A percentile compares a stretch with the other conserved stretches of the same genome.
Conservation (phyloP, 2,329 filamentous ascomycete genomes). For the Fusarium hainanense region DNA sequence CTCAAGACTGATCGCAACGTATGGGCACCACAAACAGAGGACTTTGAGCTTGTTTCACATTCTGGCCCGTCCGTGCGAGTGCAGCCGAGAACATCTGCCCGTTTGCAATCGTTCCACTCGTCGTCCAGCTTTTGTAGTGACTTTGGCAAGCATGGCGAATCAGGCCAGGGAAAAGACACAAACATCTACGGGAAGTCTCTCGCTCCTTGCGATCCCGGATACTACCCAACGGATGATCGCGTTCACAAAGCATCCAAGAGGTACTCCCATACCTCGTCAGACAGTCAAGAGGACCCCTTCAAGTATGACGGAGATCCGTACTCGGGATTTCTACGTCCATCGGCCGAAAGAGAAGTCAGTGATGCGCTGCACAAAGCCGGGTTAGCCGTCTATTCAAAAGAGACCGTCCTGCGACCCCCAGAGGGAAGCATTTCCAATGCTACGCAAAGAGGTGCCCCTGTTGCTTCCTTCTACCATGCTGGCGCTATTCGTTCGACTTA, state of each 20-base stretch:
- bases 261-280: slow-evolving; percentile 49
- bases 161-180: slow-evolving; percentile 9
- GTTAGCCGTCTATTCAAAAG: slow-evolving; percentile 34
- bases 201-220: not conserved
- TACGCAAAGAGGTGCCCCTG: slow-evolving; percentile 9
- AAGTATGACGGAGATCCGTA: slow-evolving; percentile 57
- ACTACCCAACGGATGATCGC: not conserved
- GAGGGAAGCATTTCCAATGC: slow-evolving; percentile 9
- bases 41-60: slow-evolving; percentile 27
- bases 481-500: slow-evolving; percentile 54
- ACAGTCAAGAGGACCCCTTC: slow-evolving; percentile 57
- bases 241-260: slow-evolving; percentile 26
- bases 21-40: slow-evolving; percentile 12
- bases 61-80: slow-evolving; percentile 20
- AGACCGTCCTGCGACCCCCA: not conserved
- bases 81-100: slow-evolving; percentile 17
- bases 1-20: not conserved
- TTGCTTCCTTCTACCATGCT: slow-evolving; percentile 52
- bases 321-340: slow-evolving; percentile 51
- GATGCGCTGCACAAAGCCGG: slow-evolving; percentile 51
- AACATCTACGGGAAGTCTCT: not conserved
- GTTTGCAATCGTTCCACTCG: slow-evolving; percentile 44
- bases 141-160: slow-evolving; percentile 6
- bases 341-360: slow-evolving; percentile 58
- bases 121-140: slow-evolving; percentile 47